phyloP scores from a whole-genome alignment of 2,329 filamentous ascomycete species.

The Monosporascus sp. region DNA sequence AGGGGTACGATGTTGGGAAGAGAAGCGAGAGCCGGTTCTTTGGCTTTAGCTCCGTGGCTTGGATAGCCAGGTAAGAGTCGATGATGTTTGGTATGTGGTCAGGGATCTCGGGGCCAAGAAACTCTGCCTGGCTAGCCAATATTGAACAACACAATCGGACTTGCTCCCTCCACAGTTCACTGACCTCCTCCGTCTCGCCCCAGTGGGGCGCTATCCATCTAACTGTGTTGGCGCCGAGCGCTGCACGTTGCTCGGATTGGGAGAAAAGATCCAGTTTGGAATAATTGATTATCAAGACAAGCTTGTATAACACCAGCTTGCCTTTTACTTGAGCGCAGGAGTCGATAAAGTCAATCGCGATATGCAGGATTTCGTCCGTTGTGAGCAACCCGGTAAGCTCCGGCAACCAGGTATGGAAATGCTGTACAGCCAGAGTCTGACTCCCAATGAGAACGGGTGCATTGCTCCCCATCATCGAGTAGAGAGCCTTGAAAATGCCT shows the following conservation, averaged over 20 bases:
- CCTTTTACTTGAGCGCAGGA: slow-evolving; percentile 83
- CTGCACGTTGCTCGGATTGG: slow-evolving; percentile 67
- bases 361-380: slow-evolving; percentile 80
- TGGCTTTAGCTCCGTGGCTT: slow-evolving; percentile 45
- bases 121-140: slow-evolving; percentile 75
- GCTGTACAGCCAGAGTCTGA: slow-evolving; percentile 90
- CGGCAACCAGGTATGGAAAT: slow-evolving; percentile 96
- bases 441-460: slow-evolving; percentile 85
- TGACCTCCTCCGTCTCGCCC: slow-evolving; percentile 69
- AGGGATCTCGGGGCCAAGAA: slow-evolving; percentile 74
- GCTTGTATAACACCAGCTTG: slow-evolving; percentile 85
- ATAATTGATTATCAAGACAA: slow-evolving; percentile 90
- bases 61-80: slow-evolving; percentile 78
- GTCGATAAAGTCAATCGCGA: slow-evolving; percentile 90
- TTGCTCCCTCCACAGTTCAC: slow-evolving; percentile 86
- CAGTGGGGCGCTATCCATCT: slow-evolving; percentile 92
- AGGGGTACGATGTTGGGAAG: slow-evolving; percentile 87
- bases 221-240: slow-evolving; percentile 74
- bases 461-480: slow-evolving; percentile 81
- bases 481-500: slow-evolving; percentile 83
- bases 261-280: slow-evolving; percentile 77
- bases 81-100: slow-evolving; percentile 89
- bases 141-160: slow-evolving; percentile 91
- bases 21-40: slow-evolving; percentile 74
- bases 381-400: slow-evolving; percentile 74